phyloP scores from a whole-genome alignment of 192 early-diverging fungal genomes.

The Coemansia sp. region DNA sequence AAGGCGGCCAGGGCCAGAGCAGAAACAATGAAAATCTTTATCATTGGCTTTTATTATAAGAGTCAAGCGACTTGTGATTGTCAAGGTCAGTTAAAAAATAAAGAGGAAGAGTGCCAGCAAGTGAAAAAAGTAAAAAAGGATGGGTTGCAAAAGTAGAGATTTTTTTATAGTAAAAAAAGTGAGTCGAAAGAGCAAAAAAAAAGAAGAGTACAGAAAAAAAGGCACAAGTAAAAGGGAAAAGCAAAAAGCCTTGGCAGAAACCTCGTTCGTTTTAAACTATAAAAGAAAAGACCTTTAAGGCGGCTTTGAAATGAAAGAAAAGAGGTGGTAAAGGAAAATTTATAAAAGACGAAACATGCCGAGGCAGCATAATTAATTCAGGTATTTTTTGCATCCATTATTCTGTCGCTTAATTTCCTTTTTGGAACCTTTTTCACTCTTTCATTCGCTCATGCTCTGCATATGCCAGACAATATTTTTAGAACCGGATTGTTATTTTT shows the following conservation, averaged over 20 bases:
- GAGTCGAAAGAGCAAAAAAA: neutral
- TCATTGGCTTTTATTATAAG: neutral
- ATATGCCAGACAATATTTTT: no score
- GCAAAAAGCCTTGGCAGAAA: no score
- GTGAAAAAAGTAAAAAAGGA: no score
- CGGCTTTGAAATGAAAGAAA: neutral
- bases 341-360: neutral
- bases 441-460: neutral
- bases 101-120: no score
- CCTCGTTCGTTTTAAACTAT: no score
- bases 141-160: no score
- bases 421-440: neutral
- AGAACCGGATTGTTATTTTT: neutral
- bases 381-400: neutral
- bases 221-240: no score
- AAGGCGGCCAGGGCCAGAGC: slow-evolving; percentile 3
- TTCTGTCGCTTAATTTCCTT: neutral
- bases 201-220: neutral
- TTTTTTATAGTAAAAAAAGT: neutral
- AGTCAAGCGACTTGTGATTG: neutral
- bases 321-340: neutral
- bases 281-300: neutral
- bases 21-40: neutral
- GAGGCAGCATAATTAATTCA: neutral
- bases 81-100: neutral